Base-by-base conservation (phyloP, 768 basidiomycete species). In the Tulasnella calospora region DNA sequence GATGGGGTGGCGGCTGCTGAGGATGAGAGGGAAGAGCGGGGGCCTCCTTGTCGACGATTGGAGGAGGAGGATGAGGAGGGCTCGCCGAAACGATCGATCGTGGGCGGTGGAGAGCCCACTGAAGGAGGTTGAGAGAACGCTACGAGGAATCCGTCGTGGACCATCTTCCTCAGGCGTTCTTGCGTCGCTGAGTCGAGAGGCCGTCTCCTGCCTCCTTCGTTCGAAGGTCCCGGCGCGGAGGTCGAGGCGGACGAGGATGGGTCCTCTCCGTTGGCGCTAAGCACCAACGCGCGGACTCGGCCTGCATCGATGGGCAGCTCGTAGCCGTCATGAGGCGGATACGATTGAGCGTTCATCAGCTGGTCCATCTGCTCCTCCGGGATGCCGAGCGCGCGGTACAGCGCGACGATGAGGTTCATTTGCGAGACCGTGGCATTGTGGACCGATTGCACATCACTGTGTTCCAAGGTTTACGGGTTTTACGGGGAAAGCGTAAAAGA, bases 381-480 rank as follows among this genome's bases (percentile, higher is more conserved):
- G 17, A 75, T 51, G 17, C 74, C 74, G 46, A 75, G 74, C 23
- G 55, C 36, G 46, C 55, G 44, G n/a, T 47, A 33, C 27, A 75
- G 44, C 4, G 74, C 74, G 55, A n/a, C 38, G 47, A 75, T 75
- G 30, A 46, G 74, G 38, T 75, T 47, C 44, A 51, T n/a, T 57
- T 75, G 74, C 21, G 73, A 74, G 15, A 61, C 89, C 38, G 94
- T 87, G 17, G 93, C 89, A 83, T 94, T 94, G 82, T 94, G 92
- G 55, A 95, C 87, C 0, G 92, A 92, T 82, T 94, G 93, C 1
- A 95, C 86, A 83, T 95, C 94, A 67, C 91, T 92, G 81, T 0
- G 17, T 21, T n/a, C 23, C 27, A 30, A 27, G 36, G 19, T n/a
- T 35, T 35, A 21, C 47, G 75, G 40, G 23, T 61, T 12, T 19